Evolutionary conservation across 2,329 filamentous ascomycete genomes (phyloP).

Genomic region (Fusarium palustre): DNA sequence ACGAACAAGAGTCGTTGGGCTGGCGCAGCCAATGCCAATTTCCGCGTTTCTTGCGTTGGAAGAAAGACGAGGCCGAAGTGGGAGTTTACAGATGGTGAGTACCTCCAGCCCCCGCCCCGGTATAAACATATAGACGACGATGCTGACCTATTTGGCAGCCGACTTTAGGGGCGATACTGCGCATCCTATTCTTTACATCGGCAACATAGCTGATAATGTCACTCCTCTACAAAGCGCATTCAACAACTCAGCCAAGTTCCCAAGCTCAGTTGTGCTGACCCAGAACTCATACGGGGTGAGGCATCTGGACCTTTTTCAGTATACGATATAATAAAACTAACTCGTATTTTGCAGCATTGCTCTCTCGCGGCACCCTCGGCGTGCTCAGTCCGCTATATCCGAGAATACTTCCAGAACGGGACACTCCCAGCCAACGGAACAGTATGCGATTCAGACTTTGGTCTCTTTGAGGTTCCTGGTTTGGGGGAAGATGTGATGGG

Average conservation of each 20-base stretch:
- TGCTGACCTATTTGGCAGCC: slow-evolving; percentile 31
- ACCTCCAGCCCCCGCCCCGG: neutral
- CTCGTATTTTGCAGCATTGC: slow-evolving; percentile 58
- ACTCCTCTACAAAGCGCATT: slow-evolving; percentile 60
- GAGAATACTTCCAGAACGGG: slow-evolving; percentile 60
- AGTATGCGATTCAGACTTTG: slow-evolving; percentile 59
- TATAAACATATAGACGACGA: too few species aligned
- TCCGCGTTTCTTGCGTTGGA: slow-evolving; percentile 55
- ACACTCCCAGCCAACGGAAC: slow-evolving; percentile 58
- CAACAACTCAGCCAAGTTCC: slow-evolving; percentile 59
- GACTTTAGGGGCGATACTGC: slow-evolving; percentile 53
- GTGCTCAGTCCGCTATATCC: slow-evolving; percentile 58
- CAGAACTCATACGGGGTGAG: slow-evolving; percentile 65
- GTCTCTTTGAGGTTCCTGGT: slow-evolving; percentile 55
- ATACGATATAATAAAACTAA: neutral
- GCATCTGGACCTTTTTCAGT: neutral
- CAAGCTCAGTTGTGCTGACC: slow-evolving; percentile 59
- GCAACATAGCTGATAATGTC: slow-evolving; percentile 60
- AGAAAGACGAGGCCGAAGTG: slow-evolving; percentile 55
- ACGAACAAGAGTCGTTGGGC: slow-evolving; percentile 54
- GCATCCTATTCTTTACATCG: slow-evolving; percentile 60
- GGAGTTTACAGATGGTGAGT: slow-evolving; percentile 52
- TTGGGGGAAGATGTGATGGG: slow-evolving; percentile 10
- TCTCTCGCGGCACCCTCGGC: slow-evolving; percentile 58
- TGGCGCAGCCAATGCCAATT: slow-evolving; percentile 58